Conservation (phyloP, 805 yeast species). For the Ogataea paradorogensis region DNA sequence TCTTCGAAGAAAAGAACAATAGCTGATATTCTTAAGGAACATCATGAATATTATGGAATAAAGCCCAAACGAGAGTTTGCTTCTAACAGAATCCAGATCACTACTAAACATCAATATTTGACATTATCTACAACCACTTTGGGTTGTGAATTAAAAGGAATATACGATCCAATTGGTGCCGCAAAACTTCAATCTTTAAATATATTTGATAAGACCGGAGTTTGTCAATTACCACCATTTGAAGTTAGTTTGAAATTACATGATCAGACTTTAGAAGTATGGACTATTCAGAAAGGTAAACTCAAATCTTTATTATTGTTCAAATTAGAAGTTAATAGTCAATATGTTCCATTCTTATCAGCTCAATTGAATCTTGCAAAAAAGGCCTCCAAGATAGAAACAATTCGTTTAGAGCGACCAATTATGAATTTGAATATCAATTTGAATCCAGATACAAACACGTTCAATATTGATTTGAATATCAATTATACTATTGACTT, state of each 20-base stretch:
- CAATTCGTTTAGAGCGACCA: constrained; percentile 2
- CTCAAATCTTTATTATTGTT: constrained; percentile 10
- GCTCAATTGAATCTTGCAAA: constrained; percentile 13
- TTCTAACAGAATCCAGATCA: background rate
- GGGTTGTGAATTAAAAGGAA: constrained; percentile 5
- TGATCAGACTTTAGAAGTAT: constrained; percentile 5
- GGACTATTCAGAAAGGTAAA: constrained; percentile 5
- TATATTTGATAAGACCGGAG: background rate
- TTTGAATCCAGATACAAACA: background rate
- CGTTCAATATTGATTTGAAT: constrained; percentile 1
- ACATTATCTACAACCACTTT: constrained; percentile 5
- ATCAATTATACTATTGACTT: constrained; percentile 10
- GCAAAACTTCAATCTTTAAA: constrained; percentile 2
- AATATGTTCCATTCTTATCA: constrained; percentile 12
- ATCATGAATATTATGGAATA: constrained; percentile 15
- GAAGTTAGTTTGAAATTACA: constrained; percentile 12
- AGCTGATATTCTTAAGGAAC: constrained; percentile 18
- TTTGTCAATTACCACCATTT: constrained; percentile 6
- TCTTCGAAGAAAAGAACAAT: constrained; percentile 14
- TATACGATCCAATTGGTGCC: background rate
- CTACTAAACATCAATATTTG: background rate
- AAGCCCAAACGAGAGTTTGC: constrained; percentile 2
- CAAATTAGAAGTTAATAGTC: constrained; percentile 3
- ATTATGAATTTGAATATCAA: background rate
- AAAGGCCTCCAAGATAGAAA: constrained; percentile 5